These are phyloP conservation scores for Calycina marina DNA, from an alignment of 2,329 filamentous ascomycete genomes.

Conservation along the genomic window DNA sequence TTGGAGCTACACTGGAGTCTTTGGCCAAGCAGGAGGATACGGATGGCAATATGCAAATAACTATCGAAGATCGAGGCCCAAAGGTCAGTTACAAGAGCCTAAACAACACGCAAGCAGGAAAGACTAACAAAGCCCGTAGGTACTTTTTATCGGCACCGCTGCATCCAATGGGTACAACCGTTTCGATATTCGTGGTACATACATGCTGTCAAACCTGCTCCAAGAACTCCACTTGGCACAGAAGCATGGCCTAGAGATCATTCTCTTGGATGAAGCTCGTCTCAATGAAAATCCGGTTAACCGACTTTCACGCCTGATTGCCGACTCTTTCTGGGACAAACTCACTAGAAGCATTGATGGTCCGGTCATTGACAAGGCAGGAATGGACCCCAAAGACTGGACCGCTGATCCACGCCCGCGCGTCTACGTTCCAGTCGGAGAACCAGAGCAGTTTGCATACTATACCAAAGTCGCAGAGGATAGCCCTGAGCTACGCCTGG, in stretches of 20 bases:
- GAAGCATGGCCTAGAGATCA: slow-evolving; percentile 77
- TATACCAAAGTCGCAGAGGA: slow-evolving; percentile 69
- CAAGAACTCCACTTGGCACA: slow-evolving; percentile 90
- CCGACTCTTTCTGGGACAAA: slow-evolving; percentile 83
- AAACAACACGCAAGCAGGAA: not conserved
- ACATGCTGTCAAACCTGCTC: slow-evolving; percentile 91
- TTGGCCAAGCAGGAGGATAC: slow-evolving; percentile 81
- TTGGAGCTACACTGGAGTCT: slow-evolving; percentile 67
- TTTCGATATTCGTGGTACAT: slow-evolving; percentile 87
- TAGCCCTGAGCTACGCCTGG: slow-evolving; percentile 69
- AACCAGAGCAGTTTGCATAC: slow-evolving; percentile 79
- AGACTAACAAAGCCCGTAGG: slow-evolving; percentile 28
- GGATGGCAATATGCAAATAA: slow-evolving; percentile 91
- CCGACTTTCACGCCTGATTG: slow-evolving; percentile 72
- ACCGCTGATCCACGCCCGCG: slow-evolving; percentile 76
- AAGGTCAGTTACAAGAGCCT: slow-evolving; percentile 42
- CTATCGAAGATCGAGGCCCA: slow-evolving; percentile 86
- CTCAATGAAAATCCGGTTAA: slow-evolving; percentile 92
- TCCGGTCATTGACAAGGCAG: slow-evolving; percentile 73
- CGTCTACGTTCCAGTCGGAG: slow-evolving; percentile 77
- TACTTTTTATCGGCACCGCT: slow-evolving; percentile 70
- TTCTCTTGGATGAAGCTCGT: slow-evolving; percentile 79
- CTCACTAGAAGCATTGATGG: slow-evolving; percentile 83
- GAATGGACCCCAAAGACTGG: slow-evolving; percentile 89
- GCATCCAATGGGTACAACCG: slow-evolving; percentile 75